Base-by-base conservation (phyloP, 257 asterid species). In the Solanum raphanifolium region DNA sequence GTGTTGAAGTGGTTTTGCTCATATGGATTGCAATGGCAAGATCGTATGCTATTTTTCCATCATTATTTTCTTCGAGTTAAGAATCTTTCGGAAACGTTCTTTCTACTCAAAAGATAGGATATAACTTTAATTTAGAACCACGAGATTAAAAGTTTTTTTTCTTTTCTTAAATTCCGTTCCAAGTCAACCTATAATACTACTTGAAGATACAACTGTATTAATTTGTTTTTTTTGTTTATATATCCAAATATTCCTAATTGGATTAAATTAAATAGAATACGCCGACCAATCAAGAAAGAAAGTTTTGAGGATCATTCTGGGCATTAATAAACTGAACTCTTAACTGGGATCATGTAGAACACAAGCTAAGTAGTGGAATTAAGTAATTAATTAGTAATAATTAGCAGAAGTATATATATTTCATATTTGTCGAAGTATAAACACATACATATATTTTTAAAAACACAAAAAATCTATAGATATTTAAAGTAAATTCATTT, bases 241-340 rank as follows among this genome's bases (percentile, higher is more conserved):
- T 48, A 68, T 15, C 43, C 73, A 34, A 34, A 48, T 18, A 31
- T 52, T 90, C 11, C 39, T 9, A 9, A 21, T 38, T 76, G 34
- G 74, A 55, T 83, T 68, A 69, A 73, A 74, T 8, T 65, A 87
- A 29, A 76, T 20, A 35, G 32, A 20, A 35, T 25, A 71, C 75
- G 90, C 94, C 93, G 94, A 93, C 95, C 79, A 88, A 92, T 75
- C 91, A 89, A 92, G 92, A 74, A 89, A 76, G 89, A 85, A 91
- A 92, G 91, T 90, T 90, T 75, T 16, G 69, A 3, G 5, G 38
- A 86, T 35, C 46, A 34, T 15, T 72, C 38, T 82, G 7, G 31
- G 36, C 25, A 89, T 89, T 48, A 36, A 76, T 75, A 48, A 15
- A 72, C 7, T 18, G 4, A 32, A 32, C 41, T 32, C 43, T 27